Evolutionary conservation across 2,329 filamentous ascomycete species (phyloP).

Genomic region (Coniella lustricola): DNA sequence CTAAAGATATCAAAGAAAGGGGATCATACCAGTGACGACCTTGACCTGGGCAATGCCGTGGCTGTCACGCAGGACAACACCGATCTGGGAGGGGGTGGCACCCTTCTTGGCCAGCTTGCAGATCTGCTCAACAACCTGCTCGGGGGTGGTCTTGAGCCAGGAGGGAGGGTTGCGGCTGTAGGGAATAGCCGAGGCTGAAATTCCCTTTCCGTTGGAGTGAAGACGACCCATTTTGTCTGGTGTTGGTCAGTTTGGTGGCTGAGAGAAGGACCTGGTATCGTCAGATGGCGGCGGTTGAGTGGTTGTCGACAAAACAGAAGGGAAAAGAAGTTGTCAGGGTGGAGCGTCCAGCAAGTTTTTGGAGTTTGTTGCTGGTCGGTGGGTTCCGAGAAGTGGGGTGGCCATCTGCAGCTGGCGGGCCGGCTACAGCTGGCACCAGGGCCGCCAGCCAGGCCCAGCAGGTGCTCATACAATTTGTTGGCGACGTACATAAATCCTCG

Average conservation of each 20-base stretch:
- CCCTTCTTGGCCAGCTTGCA: constrained; percentile 99
- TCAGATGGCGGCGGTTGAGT: constrained; percentile 15
- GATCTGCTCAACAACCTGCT: constrained; percentile 98
- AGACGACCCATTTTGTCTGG: constrained; percentile 81
- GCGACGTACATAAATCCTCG: background rate
- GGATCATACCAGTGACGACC: constrained; percentile 82
- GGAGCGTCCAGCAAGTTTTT: constrained; percentile 10
- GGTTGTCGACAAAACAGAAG: constrained; percentile 19
- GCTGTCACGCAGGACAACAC: constrained; percentile 95
- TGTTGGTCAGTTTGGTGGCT: constrained; percentile 3
- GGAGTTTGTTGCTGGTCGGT: constrained; percentile 3
- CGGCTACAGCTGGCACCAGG: background rate
- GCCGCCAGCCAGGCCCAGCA: background rate
- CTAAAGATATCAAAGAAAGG: background rate
- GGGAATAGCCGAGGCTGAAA: constrained; percentile 89
- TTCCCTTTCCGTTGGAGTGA: constrained; percentile 99
- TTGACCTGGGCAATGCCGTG: constrained; percentile 98
- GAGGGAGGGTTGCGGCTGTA: constrained; percentile 90
- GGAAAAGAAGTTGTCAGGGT: constrained; percentile 14
- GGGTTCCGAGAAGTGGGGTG: background rate
- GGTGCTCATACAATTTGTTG: background rate
- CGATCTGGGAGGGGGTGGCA: constrained; percentile 96
- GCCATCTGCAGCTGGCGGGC: background rate
- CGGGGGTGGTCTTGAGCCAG: constrained; percentile 98
- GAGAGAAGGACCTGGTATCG: constrained; percentile 24